phyloP scores from a whole-genome alignment of 31 red algal species.

The Porphyra umbilicalis region DNA sequence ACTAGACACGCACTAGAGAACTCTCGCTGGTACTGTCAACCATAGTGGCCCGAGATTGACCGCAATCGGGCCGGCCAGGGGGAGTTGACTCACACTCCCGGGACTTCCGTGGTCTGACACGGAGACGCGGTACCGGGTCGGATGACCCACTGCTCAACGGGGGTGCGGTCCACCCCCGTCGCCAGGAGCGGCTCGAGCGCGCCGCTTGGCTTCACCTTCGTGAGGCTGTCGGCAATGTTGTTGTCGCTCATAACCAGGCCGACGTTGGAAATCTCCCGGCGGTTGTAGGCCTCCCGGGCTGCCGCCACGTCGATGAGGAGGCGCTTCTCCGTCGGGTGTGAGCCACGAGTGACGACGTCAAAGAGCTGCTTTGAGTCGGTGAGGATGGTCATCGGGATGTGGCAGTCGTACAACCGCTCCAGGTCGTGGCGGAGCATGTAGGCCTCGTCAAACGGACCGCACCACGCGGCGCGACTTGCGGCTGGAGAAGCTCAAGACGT shows the following conservation, averaged over 20 bases:
- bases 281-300: conserved; percentile 6
- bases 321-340: conserved; percentile 1
- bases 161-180: too few relatives aligned
- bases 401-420: background rate
- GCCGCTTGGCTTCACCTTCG: conserved; percentile 27
- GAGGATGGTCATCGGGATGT: background rate
- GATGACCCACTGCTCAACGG: too few relatives aligned
- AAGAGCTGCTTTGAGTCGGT: conserved; percentile 4
- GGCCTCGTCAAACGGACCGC: background rate
- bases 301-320: conserved; percentile 19
- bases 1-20: too few relatives aligned
- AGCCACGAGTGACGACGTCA: background rate
- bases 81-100: too few relatives aligned
- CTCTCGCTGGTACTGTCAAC: too few relatives aligned
- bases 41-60: too few relatives aligned
- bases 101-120: too few relatives aligned
- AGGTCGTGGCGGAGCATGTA: conserved; percentile 21
- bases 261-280: conserved; percentile 4
- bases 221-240: conserved; percentile 19
- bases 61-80: too few relatives aligned
- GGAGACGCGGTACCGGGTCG: too few relatives aligned
- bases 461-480: background rate
- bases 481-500: background rate
- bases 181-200: conserved; percentile 14
- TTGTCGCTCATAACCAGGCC: conserved; percentile 3